These are phyloP conservation scores for Leishmania martiniquensis DNA, from an alignment of 208 protist species.

Conservation along the genomic window DNA sequence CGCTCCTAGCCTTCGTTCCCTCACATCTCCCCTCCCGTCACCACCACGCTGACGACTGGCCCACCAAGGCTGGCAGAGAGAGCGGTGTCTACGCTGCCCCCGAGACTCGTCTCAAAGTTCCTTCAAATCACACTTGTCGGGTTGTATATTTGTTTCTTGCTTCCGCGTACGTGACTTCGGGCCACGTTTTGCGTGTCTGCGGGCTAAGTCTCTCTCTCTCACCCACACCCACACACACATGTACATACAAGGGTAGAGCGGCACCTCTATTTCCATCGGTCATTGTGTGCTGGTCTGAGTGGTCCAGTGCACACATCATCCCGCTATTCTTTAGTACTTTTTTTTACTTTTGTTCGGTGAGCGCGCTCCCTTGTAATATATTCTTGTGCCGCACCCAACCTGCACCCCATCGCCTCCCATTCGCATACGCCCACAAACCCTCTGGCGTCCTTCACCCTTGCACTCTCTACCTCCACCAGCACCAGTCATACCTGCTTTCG, in stretches of 20 bases:
- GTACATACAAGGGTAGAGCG: not conserved
- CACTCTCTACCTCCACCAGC: not conserved
- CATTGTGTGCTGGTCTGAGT: conserved; percentile 9
- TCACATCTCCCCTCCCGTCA: not conserved
- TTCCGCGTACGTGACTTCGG: no score
- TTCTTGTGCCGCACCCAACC: not conserved
- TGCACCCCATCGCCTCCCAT: not conserved
- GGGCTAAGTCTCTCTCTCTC: not conserved
- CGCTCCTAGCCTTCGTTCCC: not conserved
- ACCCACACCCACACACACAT: not conserved
- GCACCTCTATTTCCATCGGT: no score
- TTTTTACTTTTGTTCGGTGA: not conserved
- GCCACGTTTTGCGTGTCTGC: not conserved
- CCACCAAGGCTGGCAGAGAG: not conserved
- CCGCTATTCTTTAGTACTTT: not conserved
- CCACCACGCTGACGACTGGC: not conserved
- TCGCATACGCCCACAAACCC: not conserved
- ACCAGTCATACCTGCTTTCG: not conserved
- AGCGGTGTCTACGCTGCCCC: no score
- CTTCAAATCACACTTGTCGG: no score
- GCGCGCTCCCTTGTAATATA: not conserved
- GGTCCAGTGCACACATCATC: not conserved
- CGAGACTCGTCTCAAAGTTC: no score
- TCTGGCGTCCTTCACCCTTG: not conserved
- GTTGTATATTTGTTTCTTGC: no score